phyloP scores from a whole-genome alignment of 2,329 filamentous ascomycete species.

The Verticillium nubilum region DNA sequence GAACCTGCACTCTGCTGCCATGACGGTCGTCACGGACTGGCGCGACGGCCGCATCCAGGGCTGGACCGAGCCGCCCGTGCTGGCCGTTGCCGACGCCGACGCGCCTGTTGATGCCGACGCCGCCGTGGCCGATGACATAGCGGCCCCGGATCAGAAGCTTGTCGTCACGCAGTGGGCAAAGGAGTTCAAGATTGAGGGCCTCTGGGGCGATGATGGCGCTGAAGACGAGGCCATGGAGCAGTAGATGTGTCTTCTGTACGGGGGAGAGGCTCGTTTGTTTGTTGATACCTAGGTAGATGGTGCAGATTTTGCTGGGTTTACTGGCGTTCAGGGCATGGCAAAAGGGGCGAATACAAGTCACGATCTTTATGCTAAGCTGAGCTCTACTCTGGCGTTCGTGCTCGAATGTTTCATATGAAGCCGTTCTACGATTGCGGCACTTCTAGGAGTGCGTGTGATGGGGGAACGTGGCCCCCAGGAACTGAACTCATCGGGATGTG shows the following conservation, averaged over 20 bases:
- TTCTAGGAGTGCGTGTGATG: too few relatives aligned
- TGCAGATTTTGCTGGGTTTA: neutral
- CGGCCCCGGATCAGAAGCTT: constrained; percentile 66
- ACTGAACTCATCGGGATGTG: too few relatives aligned
- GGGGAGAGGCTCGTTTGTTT: neutral
- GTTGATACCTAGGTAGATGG: neutral
- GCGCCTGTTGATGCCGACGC: constrained; percentile 18
- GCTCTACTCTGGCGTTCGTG: neutral
- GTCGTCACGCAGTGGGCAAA: constrained; percentile 90
- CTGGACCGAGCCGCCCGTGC: constrained; percentile 73
- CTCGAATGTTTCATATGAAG: too few relatives aligned
- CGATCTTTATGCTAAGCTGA: neutral
- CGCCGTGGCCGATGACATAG: constrained; percentile 34
- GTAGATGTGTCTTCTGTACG: constrained; percentile 18
- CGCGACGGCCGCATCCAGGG: constrained; percentile 91
- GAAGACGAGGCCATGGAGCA: constrained; percentile 46
- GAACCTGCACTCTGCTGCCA: constrained; percentile 81
- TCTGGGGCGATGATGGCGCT: constrained; percentile 69
- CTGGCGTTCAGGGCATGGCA: neutral
- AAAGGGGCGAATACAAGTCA: constrained; percentile 1
- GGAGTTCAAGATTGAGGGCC: constrained; percentile 89
- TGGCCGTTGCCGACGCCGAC: constrained; percentile 45
- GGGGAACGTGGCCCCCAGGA: too few relatives aligned
- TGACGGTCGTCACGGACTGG: constrained; percentile 95
- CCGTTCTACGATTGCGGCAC: too few relatives aligned